Base-by-base conservation (phyloP, 176 grass and related monocot species). In the Panicum miliaceum region DNA sequence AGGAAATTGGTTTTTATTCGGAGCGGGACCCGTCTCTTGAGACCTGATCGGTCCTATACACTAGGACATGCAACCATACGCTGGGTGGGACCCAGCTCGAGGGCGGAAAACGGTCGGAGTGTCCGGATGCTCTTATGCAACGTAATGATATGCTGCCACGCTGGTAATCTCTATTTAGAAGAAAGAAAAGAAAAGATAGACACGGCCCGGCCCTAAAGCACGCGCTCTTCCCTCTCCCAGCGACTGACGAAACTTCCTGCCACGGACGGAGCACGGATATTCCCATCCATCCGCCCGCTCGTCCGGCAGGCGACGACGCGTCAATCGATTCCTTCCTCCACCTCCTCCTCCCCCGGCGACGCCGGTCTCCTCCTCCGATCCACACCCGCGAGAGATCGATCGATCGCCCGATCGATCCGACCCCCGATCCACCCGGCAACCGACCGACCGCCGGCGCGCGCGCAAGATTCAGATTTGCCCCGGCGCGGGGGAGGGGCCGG, bases 381-480 rank as follows among this genome's bases (percentile, higher is more conserved):
- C 37, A 1, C 19, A 2, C 46, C 47, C 3, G 4, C 12, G 2
- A 8, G 1, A 34, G 63, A 26, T 6, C 64, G 65, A 41, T 26
- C 72, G 48, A n/a, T 58, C 62, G 4, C 2, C 12, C 66, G 27
- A 8, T 19, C 56, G 71, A 50, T 70, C 2, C 70, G 26, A 23
- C 14, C 48, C 48, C 9, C 70, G 18, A 63, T 36, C 32, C 43
- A 20, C 10, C 29, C 29, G 29, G 29, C 29, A 32, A 23, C 8
- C 78, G 20, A 26, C 40, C 71, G 12, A 22, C 76, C 42, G 64
- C 53, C n/a, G 81, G 76, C 58, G 72, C 58, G 72, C 70, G 62
- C 58, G 63, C 60, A 12, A 85, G 77, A 75, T 70, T 81, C 77
- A 68, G 88, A 81, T 85, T 89, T 70, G 88, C 1, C 3, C 25